Evolutionary conservation across 805 yeast genomes (phyloP).

Genomic region (Nadsonia fulvescens): DNA sequence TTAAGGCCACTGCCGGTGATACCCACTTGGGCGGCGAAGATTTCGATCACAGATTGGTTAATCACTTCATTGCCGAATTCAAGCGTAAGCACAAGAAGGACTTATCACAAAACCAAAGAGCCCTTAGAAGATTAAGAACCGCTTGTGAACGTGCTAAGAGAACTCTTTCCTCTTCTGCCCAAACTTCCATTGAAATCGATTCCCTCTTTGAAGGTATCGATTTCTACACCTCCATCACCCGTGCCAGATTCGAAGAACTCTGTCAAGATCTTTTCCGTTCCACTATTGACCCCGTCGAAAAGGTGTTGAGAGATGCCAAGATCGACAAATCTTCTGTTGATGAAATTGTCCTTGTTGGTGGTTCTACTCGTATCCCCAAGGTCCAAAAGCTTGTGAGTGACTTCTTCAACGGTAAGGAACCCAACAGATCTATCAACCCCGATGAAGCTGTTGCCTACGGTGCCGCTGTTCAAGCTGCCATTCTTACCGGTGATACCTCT

Average conservation of each 20-base stretch:
- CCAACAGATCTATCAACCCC: constrained; percentile 91
- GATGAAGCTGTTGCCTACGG: constrained; percentile 99
- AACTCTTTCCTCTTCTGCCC: constrained; percentile 89
- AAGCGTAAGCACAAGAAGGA: constrained; percentile 97
- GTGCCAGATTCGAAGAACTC: constrained; percentile 95
- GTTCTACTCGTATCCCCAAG: constrained; percentile 96
- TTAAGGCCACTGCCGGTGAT: constrained; percentile 85
- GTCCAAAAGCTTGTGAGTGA: constrained; percentile 89
- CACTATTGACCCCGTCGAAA: constrained; percentile 88
- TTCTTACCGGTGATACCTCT: constrained; percentile 88
- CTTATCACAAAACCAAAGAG: constrained; percentile 82
- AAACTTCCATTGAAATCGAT: constrained; percentile 88
- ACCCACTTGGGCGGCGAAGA: constrained; percentile 98
- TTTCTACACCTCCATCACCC: constrained; percentile 88
- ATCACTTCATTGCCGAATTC: constrained; percentile 85
- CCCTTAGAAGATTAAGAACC: constrained; percentile 94
- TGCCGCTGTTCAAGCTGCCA: constrained; percentile 98
- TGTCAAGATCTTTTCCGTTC: constrained; percentile 90
- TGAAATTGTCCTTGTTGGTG: constrained; percentile 92
- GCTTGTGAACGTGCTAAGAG: constrained; percentile 99
- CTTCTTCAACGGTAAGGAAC: constrained; percentile 94
- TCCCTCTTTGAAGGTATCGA: constrained; percentile 89
- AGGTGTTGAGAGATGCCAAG: constrained; percentile 80
- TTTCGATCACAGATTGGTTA: constrained; percentile 91
- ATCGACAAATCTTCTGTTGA: constrained; percentile 76